phyloP scores from a whole-genome alignment of 2,329 filamentous ascomycete species.

The Eutypa lata region DNA sequence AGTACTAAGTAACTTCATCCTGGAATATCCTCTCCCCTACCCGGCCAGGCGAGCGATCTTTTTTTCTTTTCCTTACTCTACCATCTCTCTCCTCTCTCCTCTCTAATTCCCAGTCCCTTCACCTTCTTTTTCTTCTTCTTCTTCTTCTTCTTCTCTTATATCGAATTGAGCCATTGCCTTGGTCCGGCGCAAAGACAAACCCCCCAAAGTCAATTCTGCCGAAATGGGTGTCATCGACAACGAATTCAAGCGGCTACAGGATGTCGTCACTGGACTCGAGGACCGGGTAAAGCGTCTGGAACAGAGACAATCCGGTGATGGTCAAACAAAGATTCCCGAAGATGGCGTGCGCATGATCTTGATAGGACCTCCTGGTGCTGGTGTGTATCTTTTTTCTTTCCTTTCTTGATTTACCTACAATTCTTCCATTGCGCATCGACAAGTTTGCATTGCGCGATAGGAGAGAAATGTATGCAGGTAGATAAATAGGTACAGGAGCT shows the following conservation, averaged over 20 bases:
- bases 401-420: too few relatives aligned
- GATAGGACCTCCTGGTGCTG: conserved; percentile 95
- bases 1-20: too few relatives aligned
- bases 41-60: conserved; percentile 1
- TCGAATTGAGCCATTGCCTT: conserved; percentile 11
- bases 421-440: too few relatives aligned
- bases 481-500: too few relatives aligned
- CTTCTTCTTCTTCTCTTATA: conserved; percentile 14
- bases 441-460: too few relatives aligned
- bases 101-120: conserved; percentile 13
- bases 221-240: conserved; percentile 88
- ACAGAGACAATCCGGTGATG: conserved; percentile 59
- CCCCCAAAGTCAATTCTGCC: conserved; percentile 14
- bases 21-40: background rate
- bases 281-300: conserved; percentile 84
- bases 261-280: conserved; percentile 80
- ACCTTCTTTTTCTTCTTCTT: conserved; percentile 6
- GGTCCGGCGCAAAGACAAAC: conserved; percentile 20
- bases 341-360: conserved; percentile 90
- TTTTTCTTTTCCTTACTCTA: conserved; percentile 4
- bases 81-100: conserved; percentile 15
- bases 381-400: conserved; percentile 52
- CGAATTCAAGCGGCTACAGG: conserved; percentile 80
- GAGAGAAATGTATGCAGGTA: background rate
- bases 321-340: conserved; percentile 38